Conservation (phyloP, 2,329 filamentous ascomycete species). For the Myriosclerotinia scirpicola region DNA sequence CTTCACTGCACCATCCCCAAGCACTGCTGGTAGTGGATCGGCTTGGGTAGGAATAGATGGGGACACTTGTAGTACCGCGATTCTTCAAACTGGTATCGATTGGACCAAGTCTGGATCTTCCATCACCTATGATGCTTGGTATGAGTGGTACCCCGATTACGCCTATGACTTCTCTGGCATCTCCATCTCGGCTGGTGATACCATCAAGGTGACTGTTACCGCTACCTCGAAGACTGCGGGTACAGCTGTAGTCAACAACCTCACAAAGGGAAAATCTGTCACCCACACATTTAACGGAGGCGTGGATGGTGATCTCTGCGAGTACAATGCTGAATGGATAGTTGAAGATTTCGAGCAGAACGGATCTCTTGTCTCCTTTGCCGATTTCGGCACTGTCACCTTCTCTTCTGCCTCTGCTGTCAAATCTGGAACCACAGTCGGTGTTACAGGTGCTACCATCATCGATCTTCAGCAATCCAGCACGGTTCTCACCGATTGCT, state of each 20-base stretch:
- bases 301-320: slow-evolving; percentile 42
- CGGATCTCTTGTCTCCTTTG: slow-evolving; percentile 46
- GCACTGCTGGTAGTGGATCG: slow-evolving; percentile 38
- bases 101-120: slow-evolving; percentile 49
- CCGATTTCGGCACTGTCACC: slow-evolving; percentile 49
- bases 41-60: slow-evolving; percentile 64
- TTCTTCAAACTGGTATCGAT: slow-evolving; percentile 59
- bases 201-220: slow-evolving; percentile 44
- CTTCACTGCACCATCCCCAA: slow-evolving; percentile 54
- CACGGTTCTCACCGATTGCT: background rate
- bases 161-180: slow-evolving; percentile 53
- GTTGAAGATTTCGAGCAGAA: slow-evolving; percentile 52
- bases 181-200: slow-evolving; percentile 47
- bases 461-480: slow-evolving; percentile 3
- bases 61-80: slow-evolving; percentile 54
- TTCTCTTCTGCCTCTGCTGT: slow-evolving; percentile 20
- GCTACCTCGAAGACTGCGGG: slow-evolving; percentile 45
- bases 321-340: slow-evolving; percentile 54
- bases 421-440: background rate
- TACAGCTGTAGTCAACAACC: slow-evolving; percentile 48
- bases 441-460: slow-evolving; percentile 13
- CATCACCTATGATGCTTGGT: slow-evolving; percentile 56
- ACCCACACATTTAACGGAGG: slow-evolving; percentile 45
- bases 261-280: slow-evolving; percentile 47
- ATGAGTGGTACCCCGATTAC: slow-evolving; percentile 60